Evolutionary conservation across 305 asterid species (phyloP).

Genomic region (Striga hermonthica): DNA sequence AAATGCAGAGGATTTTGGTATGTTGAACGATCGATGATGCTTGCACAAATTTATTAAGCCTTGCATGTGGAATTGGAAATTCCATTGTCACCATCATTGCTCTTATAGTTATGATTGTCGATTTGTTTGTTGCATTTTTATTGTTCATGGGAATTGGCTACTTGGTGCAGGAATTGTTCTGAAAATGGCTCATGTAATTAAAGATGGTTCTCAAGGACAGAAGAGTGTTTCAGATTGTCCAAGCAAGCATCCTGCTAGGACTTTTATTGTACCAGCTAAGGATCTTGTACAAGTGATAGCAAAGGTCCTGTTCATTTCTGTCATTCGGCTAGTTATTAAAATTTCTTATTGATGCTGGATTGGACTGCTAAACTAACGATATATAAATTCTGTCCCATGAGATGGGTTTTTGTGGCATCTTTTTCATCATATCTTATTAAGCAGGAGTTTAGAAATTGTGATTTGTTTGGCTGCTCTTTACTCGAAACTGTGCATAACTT

Average conservation of each 20-base stretch:
- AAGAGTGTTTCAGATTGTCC: constrained; percentile 46
- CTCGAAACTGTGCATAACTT: constrained; percentile 5
- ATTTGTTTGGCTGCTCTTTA: background rate
- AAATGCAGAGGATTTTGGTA: constrained; percentile 87
- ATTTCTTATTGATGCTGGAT: constrained; percentile 16
- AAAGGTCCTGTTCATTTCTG: constrained; percentile 48
- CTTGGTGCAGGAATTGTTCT: constrained; percentile 66
- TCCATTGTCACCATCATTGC: constrained; percentile 1
- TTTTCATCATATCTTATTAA: constrained; percentile 1
- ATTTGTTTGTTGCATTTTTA: background rate
- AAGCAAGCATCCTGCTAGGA: constrained; percentile 54
- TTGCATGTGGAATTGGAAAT: constrained; percentile 8
- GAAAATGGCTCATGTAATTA: constrained; percentile 75
- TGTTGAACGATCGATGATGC: constrained; percentile 40
- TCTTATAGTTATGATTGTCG: background rate
- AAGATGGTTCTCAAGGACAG: constrained; percentile 68
- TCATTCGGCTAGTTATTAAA: constrained; percentile 11
- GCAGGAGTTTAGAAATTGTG: constrained; percentile 16
- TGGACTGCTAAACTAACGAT: constrained; percentile 18
- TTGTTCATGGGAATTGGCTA: background rate
- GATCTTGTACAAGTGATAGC: constrained; percentile 91
- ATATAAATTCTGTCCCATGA: constrained; percentile 24
- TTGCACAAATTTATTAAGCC: constrained; percentile 22
- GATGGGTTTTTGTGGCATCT: constrained; percentile 20
- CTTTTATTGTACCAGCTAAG: constrained; percentile 65